Evolutionary conservation across 1,139 yeast species (phyloP).

Genomic region (Saccharomyces hybrid): DNA sequence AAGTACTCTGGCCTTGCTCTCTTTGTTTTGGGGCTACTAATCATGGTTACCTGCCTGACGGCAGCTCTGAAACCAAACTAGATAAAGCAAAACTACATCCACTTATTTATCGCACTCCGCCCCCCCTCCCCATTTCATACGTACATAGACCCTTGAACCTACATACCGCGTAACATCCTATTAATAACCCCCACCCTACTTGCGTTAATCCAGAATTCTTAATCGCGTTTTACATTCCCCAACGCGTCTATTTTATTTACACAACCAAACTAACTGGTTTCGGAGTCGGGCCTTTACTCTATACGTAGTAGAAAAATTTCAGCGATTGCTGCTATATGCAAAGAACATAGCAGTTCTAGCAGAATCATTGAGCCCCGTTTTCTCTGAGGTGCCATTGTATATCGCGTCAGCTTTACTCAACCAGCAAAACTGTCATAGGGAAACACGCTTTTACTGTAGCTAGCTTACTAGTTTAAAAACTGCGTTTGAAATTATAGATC

Average conservation of each 20-base stretch:
- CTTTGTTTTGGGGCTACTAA: constrained; percentile 4
- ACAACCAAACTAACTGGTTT: background rate
- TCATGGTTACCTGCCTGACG: constrained; percentile 5
- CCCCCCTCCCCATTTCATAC: background rate
- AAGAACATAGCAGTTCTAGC: background rate
- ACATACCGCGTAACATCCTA: background rate
- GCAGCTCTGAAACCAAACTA: constrained; percentile 4
- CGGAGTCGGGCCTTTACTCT: background rate
- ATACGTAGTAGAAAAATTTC: background rate
- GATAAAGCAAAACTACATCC: background rate
- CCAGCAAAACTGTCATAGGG: background rate
- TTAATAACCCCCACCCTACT: background rate
- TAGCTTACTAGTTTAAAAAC: background rate
- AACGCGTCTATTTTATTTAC: background rate
- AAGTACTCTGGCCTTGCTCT: background rate
- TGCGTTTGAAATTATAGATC: background rate
- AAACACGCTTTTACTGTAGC: background rate
- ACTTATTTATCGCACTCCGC: background rate
- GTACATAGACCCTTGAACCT: constrained; percentile 1
- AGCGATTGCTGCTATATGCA: background rate
- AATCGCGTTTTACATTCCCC: constrained; percentile 1
- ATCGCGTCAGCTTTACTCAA: background rate
- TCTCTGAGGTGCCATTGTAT: background rate
- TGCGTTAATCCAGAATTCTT: background rate
- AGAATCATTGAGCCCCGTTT: background rate